Conservation (phyloP, 1,284 basidiomycete species). For the Papiliotrema fonsecae region DNA sequence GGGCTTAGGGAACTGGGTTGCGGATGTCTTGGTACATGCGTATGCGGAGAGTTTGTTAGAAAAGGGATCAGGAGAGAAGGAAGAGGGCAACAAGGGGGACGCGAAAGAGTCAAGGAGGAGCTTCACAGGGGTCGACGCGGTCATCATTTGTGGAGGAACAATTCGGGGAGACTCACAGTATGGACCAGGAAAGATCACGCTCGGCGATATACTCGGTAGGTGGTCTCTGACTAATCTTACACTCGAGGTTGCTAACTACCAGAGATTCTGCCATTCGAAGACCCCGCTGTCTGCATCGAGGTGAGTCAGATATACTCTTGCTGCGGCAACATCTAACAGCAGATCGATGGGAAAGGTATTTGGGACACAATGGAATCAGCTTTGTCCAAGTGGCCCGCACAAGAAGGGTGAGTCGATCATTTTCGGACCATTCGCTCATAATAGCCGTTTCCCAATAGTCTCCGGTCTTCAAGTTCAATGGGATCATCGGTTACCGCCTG, state of each 20-base stretch:
- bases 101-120: background rate
- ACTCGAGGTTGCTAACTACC: slow-evolving; percentile 3
- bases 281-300: slow-evolving; percentile 72
- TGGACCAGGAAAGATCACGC: slow-evolving; percentile 69
- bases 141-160: slow-evolving; percentile 79
- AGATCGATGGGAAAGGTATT: slow-evolving; percentile 72
- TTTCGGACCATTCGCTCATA: background rate
- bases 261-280: slow-evolving; percentile 86
- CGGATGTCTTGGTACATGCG: slow-evolving; percentile 76
- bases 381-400: slow-evolving; percentile 75
- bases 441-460: slow-evolving; percentile 79
- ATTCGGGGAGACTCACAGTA: slow-evolving; percentile 81
- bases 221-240: background rate
- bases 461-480: slow-evolving; percentile 81
- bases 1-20: slow-evolving; percentile 80
- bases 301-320: slow-evolving; percentile 14
- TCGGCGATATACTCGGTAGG: slow-evolving; percentile 59
- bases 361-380: slow-evolving; percentile 77
- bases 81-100: slow-evolving; percentile 9
- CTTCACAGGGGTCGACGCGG: slow-evolving; percentile 62
- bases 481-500: slow-evolving; percentile 67
- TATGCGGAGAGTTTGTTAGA: slow-evolving; percentile 69
- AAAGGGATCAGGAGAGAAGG: slow-evolving; percentile 20
- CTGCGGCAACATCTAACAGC: background rate
- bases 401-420: slow-evolving; percentile 65